Conservation (phyloP, 164 flowering plant genomes). For the Paratinospora sagittata region DNA sequence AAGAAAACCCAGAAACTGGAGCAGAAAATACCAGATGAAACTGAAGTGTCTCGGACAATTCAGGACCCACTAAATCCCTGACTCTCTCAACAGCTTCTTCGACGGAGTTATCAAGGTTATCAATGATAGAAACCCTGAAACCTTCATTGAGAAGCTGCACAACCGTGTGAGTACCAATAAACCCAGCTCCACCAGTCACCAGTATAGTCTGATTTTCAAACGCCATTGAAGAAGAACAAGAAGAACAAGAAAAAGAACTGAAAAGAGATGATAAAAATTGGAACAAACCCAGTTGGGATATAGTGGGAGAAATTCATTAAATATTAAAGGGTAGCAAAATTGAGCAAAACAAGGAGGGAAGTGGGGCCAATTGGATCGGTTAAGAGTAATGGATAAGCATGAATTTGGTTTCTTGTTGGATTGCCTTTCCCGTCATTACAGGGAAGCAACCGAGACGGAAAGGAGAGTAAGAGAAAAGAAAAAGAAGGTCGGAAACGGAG, state of each 20-base stretch:
- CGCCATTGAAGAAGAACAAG: too few relatives aligned
- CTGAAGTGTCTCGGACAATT: constrained; percentile 46
- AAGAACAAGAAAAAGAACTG: background rate
- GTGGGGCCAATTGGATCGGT: background rate
- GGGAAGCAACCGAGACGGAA: too few relatives aligned
- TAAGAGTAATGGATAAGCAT: background rate
- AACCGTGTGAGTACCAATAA: constrained; percentile 85
- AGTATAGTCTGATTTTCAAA: constrained; percentile 32
- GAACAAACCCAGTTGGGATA: background rate
- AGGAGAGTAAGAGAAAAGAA: too few relatives aligned
- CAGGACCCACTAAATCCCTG: constrained; percentile 51
- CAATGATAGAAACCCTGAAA: constrained; percentile 57
- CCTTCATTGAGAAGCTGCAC: constrained; percentile 70
- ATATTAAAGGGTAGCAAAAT: background rate
- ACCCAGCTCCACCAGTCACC: constrained; percentile 97
- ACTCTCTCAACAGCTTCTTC: constrained; percentile 64
- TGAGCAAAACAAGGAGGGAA: background rate
- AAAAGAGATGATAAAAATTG: background rate
- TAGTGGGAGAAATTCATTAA: background rate
- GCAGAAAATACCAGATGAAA: constrained; percentile 32
- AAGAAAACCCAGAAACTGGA: background rate
- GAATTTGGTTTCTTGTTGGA: too few relatives aligned
- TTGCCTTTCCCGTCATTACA: too few relatives aligned
- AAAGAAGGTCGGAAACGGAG: too few relatives aligned
- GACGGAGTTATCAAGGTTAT: constrained; percentile 72